Evolutionary conservation across 169 alveolate species (phyloP), one percentile per base, ranked within the genome.

Genomic region (Plasmodium falciparum): DNA sequence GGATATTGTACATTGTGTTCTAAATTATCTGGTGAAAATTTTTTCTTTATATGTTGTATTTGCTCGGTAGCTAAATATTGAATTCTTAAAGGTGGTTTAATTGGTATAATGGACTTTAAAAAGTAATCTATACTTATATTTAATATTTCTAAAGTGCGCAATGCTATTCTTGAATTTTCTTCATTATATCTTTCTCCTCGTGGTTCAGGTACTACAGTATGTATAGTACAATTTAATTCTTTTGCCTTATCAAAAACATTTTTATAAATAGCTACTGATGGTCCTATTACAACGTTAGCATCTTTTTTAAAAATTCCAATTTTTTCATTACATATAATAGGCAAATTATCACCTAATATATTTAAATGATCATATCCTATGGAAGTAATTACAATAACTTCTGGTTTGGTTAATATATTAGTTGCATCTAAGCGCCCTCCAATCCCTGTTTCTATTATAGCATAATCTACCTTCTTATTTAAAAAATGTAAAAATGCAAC

Each of bases 371-470:
- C 99, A 78, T 89, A 93, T 15, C 98, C 99, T 33, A 98, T 95
- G n/a, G 98, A 94, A 0, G 98, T 94, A 43, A 98, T 97, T 12
- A 95, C 95, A 29, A 95, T 76, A 20, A 92, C 26, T 54, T 93
- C 89, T 47, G 99, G 97, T n/a, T 85, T 67, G n/a, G 58, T 74
- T 5, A 96, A 78, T 33, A 96, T 83, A 76, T 97, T 97, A 2
- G 99, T 97, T 8, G 96, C 90, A 93, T 97, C 99, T 12, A 88
- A 83, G 52, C 95, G 76, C 6, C 99, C 99, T 24, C 99, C 99
- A 13, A 96, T n/a, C 2, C 99, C 99, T 12, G 97, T 93, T 90
- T 97, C 99, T 17, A 97, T 39, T 13, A 97, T 96, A 12, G 97
- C 98, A 89, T 95, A 95, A 61, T 97, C 98, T 2, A 95, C 97